Base-by-base conservation (phyloP, 306 rosid species). In the Cajanus cajan region DNA sequence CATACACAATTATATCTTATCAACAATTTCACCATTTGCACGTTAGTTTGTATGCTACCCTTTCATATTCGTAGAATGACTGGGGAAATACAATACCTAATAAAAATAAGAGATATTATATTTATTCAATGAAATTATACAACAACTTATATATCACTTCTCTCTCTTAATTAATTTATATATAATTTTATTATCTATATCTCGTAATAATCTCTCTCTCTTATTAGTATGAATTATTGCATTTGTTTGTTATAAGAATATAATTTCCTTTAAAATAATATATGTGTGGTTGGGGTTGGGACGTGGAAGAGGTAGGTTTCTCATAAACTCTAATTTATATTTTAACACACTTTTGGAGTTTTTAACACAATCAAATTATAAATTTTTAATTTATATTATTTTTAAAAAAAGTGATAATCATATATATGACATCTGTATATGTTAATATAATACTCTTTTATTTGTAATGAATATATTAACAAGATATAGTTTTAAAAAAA, bases 11-110 rank as follows among this genome's bases (percentile, higher is more conserved):
- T 14, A 39, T 39, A 55, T 57, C 31, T 2, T 8, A 41, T 43
- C 33, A 36, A 64, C 57, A 37, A 10, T 65, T 66, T 39, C 74
- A 65, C 66, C 81, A 66, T 51, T 50, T 22, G 14, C 1, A 77
- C 22, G 80, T 76, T 64, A 73, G 15, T 54, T 22, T 33, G 25
- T 21, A 22, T 58, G 50, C 37, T 15, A 48, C 18, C 24, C 72
- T 21, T 45, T 62, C 14, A 24, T 8, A 45, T 45, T 43, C 6
- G 62, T 48, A 48, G 64, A 50, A 63, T 64, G 68, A 11, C 7
- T 24, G 18, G 10, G 18, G 39, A 52, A 50, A 62, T n/a, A 74
- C 14, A 16, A 44, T 6, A 16, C 33, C 7, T 21, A 45, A 9
- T 8, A 11, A 11, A 34, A 10, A 43, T 22, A 21, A 51, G 5